Conservation (phyloP, 805 yeast species). For the Kuraishia piskuri region DNA sequence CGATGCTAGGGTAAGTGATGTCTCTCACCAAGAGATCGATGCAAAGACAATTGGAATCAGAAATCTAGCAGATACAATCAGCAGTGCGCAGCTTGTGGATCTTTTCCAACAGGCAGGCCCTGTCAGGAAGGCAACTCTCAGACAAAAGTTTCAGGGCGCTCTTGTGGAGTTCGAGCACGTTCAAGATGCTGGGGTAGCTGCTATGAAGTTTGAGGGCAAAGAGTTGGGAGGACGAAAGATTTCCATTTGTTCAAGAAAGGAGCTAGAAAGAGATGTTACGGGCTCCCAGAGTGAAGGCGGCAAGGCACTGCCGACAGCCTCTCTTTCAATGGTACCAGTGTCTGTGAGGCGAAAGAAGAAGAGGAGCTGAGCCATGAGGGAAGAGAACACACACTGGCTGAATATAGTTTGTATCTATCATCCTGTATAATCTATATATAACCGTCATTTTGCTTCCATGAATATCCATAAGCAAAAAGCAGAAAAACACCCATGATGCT, state of each 20-base stretch:
- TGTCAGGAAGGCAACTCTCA: constrained; percentile 33
- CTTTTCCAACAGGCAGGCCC: constrained; percentile 26
- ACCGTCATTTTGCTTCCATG: too few species aligned
- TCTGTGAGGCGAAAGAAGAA: constrained; percentile 1
- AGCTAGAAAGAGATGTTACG: neutral
- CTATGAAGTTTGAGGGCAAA: constrained; percentile 31
- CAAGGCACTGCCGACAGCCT: neutral
- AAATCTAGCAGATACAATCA: constrained; percentile 28
- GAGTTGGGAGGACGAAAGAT: constrained; percentile 22
- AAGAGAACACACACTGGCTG: too few species aligned
- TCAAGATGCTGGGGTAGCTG: constrained; percentile 42
- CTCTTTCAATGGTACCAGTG: neutral
- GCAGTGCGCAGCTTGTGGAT: constrained; percentile 22
- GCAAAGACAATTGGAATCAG: constrained; percentile 16
- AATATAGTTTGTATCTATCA: too few species aligned
- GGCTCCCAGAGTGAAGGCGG: neutral
- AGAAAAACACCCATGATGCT: neutral
- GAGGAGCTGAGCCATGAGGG: neutral
- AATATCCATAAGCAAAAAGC: too few species aligned
- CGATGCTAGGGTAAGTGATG: neutral
- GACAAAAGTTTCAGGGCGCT: constrained; percentile 38
- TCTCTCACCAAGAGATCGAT: constrained; percentile 8
- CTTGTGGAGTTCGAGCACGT: constrained; percentile 36
- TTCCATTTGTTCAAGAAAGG: neutral
- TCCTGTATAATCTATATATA: too few species aligned